These are phyloP conservation scores for Knoxia roxburghii DNA, from an alignment of 257 asterid species.

Conservation along the genomic window DNA sequence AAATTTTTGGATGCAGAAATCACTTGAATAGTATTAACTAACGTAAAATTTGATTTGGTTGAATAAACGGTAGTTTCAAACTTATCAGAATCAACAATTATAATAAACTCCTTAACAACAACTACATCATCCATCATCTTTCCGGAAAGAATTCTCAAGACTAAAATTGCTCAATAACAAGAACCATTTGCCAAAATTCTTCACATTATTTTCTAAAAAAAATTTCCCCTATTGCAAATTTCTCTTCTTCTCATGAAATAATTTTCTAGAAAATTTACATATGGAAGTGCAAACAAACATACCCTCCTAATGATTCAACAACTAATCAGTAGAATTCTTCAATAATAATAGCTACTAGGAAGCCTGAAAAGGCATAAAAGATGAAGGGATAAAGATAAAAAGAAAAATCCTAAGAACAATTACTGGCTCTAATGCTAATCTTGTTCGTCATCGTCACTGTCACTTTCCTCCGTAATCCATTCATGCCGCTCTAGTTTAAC, in stretches of 20 bases:
- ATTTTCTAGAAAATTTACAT: too few relatives aligned
- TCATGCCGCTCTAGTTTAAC: neutral
- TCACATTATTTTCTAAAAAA: too few relatives aligned
- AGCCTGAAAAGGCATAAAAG: too few relatives aligned
- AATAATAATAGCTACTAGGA: too few relatives aligned
- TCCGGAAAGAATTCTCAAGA: conserved; percentile 8
- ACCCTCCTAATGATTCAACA: too few relatives aligned
- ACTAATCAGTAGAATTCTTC: too few relatives aligned
- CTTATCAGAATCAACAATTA: conserved; percentile 44
- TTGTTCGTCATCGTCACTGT: too few relatives aligned
- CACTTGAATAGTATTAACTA: conserved; percentile 78
- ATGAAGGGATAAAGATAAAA: neutral
- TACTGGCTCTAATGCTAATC: neutral
- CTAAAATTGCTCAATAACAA: conserved; percentile 53
- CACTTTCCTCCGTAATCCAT: too few relatives aligned
- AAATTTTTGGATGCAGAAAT: conserved; percentile 77
- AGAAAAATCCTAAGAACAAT: too few relatives aligned
- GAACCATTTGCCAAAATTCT: conserved; percentile 70
- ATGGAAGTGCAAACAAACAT: too few relatives aligned
- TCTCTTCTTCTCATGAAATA: too few relatives aligned
- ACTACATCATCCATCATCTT: neutral
- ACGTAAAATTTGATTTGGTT: conserved; percentile 43
- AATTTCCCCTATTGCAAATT: too few relatives aligned
- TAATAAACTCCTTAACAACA: conserved; percentile 60
- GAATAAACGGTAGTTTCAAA: conserved; percentile 57